Evolutionary conservation across 345 rosid genomes (phyloP).

Genomic region (Balakata baccata): DNA sequence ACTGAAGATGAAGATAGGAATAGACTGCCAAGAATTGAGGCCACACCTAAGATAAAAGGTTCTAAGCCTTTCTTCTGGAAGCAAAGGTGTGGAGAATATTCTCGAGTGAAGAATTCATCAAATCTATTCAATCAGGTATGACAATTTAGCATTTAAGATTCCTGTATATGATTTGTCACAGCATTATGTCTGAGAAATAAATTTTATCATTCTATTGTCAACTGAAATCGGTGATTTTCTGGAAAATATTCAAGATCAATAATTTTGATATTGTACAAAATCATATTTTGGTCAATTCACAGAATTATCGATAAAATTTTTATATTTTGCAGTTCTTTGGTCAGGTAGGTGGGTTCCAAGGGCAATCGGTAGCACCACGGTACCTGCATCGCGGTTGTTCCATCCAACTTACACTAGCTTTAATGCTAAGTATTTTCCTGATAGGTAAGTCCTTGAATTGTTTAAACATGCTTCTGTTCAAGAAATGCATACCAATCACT

Average conservation of each 20-base stretch:
- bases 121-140: conserved; percentile 51
- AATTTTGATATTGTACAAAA: not conserved
- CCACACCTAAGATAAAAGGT: conserved; percentile 70
- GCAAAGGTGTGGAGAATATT: conserved; percentile 48
- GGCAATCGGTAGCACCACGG: conserved; percentile 45
- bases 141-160: not conserved
- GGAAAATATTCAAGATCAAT: not conserved
- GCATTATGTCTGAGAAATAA: not conserved
- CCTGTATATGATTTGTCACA: not conserved
- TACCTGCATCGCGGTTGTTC: conserved; percentile 50
- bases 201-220: not conserved
- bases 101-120: conserved; percentile 30
- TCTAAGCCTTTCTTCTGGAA: conserved; percentile 50
- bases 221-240: not conserved
- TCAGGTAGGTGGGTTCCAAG: conserved; percentile 40
- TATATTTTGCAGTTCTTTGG: conserved; percentile 42
- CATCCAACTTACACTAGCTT: conserved; percentile 55
- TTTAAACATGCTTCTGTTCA: not conserved
- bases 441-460: conserved; percentile 49
- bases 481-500: not conserved
- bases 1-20: conserved; percentile 36
- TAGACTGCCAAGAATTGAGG: conserved; percentile 35
- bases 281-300: conserved; percentile 4
- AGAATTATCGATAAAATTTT: conserved; percentile 11
- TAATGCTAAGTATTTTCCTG: conserved; percentile 60